Percentiles rank a stretch among this genome's conserved stretches.
Conservation (phyloP, 768 basidiomycete genomes). For the Russula compacta region DNA sequence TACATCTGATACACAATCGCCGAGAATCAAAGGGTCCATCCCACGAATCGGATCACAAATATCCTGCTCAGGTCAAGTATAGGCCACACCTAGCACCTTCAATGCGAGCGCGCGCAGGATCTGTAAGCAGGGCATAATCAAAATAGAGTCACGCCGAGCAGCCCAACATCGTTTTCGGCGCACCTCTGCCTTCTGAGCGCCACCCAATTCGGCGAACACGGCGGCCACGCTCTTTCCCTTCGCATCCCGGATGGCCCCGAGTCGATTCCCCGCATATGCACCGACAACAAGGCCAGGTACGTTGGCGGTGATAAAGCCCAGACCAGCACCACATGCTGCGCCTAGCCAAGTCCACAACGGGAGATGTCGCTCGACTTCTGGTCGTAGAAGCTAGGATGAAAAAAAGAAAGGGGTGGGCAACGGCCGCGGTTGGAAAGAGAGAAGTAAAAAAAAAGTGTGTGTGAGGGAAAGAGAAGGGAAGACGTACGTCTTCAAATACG, state of each 20-base stretch:
- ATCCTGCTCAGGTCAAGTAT: not conserved
- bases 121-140: conserved; percentile 32
- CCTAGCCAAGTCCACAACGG: conserved; percentile 75
- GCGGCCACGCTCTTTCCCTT: conserved; percentile 90
- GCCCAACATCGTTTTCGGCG: conserved; percentile 11
- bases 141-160: too few relatives aligned
- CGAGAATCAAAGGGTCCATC: not conserved
- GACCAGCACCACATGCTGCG: conserved; percentile 55
- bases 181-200: conserved; percentile 83
- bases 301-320: conserved; percentile 52
- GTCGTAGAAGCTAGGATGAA: conserved; percentile 54
- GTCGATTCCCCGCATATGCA: conserved; percentile 78
- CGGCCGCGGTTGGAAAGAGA: not conserved
- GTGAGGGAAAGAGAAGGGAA: not conserved
- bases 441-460: not conserved
- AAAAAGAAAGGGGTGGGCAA: not conserved
- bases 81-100: conserved; percentile 70
- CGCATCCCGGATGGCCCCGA: conserved; percentile 87
- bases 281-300: conserved; percentile 81
- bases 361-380: conserved; percentile 63
- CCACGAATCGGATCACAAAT: not conserved
- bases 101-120: conserved; percentile 72
- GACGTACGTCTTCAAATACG: conserved; percentile 79
- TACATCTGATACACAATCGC: not conserved
- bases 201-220: conserved; percentile 72